These are phyloP conservation scores for Castanopsis chinensis DNA, from an alignment of 306 rosid genomes.

Conservation along the genomic window DNA sequence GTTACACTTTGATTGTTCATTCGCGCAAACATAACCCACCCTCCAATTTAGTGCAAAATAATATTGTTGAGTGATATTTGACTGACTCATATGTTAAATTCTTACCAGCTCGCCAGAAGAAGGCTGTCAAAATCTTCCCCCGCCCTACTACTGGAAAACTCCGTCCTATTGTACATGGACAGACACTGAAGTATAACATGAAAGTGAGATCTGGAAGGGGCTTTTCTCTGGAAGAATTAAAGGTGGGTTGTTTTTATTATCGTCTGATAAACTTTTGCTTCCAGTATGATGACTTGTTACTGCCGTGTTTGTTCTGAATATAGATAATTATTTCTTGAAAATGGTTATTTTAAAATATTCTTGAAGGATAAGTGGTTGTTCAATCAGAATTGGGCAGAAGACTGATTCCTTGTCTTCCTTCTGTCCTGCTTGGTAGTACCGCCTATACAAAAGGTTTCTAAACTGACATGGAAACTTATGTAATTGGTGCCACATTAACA, in stretches of 20 bases:
- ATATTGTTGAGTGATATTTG: not conserved
- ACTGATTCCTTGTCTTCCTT: not conserved
- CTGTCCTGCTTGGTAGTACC: not conserved
- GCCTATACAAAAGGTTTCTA: too few species aligned
- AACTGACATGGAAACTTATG: too few species aligned
- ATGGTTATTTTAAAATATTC: not conserved
- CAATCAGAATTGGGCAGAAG: not conserved
- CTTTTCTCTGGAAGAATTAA: conserved; percentile 56
- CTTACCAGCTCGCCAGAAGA: conserved; percentile 47
- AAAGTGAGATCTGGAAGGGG: conserved; percentile 62
- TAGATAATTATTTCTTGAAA: not conserved
- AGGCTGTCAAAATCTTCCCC: conserved; percentile 57
- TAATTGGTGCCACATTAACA: too few species aligned
- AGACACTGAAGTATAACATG: conserved; percentile 61
- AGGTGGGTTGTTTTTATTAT: conserved; percentile 24
- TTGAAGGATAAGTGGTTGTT: not conserved
- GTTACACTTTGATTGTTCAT: not conserved
- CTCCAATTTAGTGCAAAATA: not conserved
- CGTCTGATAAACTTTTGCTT: not conserved
- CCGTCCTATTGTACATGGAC: conserved; percentile 57
- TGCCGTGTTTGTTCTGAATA: not conserved
- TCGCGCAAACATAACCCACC: not conserved
- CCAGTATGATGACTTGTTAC: not conserved
- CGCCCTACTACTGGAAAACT: conserved; percentile 57
- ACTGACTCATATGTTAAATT: not conserved